Percentiles rank a stretch among this genome's conserved stretches.
Evolutionary conservation across 805 yeast species (phyloP).

Genomic region (Candida berthetii): DNA sequence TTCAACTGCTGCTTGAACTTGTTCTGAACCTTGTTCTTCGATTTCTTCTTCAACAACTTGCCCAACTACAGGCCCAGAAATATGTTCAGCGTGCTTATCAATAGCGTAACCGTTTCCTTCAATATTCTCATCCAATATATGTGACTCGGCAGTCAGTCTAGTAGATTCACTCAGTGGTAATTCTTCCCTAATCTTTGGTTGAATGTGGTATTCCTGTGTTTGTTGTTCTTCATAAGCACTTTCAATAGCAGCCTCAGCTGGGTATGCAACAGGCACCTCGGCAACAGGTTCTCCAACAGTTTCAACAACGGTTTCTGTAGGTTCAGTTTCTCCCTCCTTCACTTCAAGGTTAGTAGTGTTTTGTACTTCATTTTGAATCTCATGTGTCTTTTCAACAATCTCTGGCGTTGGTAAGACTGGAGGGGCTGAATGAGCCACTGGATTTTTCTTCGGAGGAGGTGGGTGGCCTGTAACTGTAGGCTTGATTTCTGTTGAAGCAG

Average conservation of each 20-base stretch:
- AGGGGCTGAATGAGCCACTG: no score
- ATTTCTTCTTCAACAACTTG: not conserved
- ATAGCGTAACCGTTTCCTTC: no score
- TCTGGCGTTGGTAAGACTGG: not conserved
- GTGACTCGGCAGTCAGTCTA: not conserved
- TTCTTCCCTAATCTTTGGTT: not conserved
- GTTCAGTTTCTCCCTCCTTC: not conserved
- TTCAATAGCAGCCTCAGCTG: no score
- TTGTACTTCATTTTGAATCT: not conserved
- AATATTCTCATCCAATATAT: not conserved
- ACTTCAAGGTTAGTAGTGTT: not conserved
- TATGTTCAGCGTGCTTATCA: not conserved
- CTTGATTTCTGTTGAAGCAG: not conserved
- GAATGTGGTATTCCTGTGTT: no score
- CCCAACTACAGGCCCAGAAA: not conserved
- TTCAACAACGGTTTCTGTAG: not conserved
- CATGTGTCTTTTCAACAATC: not conserved
- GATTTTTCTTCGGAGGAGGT: not conserved
- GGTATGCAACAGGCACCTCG: not conserved
- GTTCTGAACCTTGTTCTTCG: no score
- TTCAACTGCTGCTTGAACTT: no score
- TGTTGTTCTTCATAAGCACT: no score
- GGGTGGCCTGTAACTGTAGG: not conserved
- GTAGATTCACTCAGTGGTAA: not conserved
- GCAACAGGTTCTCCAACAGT: not conserved